Conservation (phyloP, 2,329 filamentous ascomycete genomes). For the Xylaria multiplex region DNA sequence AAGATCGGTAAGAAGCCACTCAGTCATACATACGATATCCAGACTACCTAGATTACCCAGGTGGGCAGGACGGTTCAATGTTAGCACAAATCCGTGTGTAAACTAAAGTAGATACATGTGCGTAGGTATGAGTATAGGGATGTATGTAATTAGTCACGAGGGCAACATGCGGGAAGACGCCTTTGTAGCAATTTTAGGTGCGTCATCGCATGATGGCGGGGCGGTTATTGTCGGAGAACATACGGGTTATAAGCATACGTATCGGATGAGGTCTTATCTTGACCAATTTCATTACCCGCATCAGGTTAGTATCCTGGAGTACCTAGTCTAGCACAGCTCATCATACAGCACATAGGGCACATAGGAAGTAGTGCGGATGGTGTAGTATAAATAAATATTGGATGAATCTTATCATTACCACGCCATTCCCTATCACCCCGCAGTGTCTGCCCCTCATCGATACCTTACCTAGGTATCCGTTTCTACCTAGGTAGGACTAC, state of each 20-base stretch:
- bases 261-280: background rate
- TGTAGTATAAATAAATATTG: background rate
- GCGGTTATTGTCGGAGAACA: constrained; percentile 21
- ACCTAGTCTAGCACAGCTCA: too few species aligned
- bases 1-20: background rate
- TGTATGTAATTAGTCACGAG: constrained; percentile 21
- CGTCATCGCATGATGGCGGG: constrained; percentile 15
- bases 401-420: constrained; percentile 1
- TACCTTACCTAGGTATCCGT: background rate
- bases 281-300: too few species aligned
- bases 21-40: background rate
- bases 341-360: too few species aligned
- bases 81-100: background rate
- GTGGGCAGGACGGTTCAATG: background rate
- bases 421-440: constrained; percentile 22
- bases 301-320: too few species aligned
- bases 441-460: constrained; percentile 34
- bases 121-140: background rate
- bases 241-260: constrained; percentile 18
- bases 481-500: background rate
- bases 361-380: background rate
- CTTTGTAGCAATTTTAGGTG: constrained; percentile 5
- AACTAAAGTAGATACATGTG: background rate
- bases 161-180: constrained; percentile 15
- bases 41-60: background rate